phyloP scores from a whole-genome alignment of 768 basidiomycete species.

The Boletus vinaceobasis region DNA sequence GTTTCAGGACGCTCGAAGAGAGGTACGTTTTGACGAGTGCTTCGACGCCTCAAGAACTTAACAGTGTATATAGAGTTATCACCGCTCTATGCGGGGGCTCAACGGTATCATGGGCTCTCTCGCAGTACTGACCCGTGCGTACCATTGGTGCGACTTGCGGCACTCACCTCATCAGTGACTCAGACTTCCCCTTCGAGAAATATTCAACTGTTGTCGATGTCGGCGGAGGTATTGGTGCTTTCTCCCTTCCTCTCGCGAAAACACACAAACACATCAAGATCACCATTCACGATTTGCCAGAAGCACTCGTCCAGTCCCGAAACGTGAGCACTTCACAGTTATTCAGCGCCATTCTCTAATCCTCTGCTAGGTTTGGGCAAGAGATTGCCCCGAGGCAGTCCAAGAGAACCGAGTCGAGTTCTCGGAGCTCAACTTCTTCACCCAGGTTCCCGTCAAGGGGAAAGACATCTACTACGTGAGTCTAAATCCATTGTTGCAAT shows the following conservation, averaged over 20 bases:
- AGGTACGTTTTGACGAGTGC: conserved; percentile 6
- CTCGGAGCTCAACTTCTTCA: conserved; percentile 30
- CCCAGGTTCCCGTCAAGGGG: conserved; percentile 23
- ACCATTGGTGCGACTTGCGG: neutral
- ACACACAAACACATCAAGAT: conserved; percentile 30
- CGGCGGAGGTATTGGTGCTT: conserved; percentile 34
- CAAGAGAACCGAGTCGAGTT: conserved; percentile 28
- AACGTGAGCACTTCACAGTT: neutral
- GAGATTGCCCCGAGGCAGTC: conserved; percentile 24
- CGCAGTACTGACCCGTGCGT: conserved; percentile 22
- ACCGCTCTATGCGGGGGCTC: conserved; percentile 24
- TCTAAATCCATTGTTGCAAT: neutral
- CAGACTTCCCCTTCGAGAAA: conserved; percentile 33
- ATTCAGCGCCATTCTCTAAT: neutral
- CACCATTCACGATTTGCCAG: conserved; percentile 31
- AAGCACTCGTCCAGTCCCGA: conserved; percentile 21
- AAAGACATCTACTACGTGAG: conserved; percentile 35
- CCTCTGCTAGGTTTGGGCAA: conserved; percentile 20
- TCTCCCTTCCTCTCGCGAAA: conserved; percentile 29
- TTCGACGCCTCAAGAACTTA: neutral
- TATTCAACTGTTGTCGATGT: conserved; percentile 33
- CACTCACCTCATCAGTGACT: neutral
- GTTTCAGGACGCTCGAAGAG: conserved; percentile 16
- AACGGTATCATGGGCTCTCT: conserved; percentile 23
- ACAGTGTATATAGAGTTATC: conserved; percentile 14